These are phyloP conservation scores for Cotoneaster glaucophyllus DNA, from an alignment of 306 rosid species.

Conservation along the genomic window DNA sequence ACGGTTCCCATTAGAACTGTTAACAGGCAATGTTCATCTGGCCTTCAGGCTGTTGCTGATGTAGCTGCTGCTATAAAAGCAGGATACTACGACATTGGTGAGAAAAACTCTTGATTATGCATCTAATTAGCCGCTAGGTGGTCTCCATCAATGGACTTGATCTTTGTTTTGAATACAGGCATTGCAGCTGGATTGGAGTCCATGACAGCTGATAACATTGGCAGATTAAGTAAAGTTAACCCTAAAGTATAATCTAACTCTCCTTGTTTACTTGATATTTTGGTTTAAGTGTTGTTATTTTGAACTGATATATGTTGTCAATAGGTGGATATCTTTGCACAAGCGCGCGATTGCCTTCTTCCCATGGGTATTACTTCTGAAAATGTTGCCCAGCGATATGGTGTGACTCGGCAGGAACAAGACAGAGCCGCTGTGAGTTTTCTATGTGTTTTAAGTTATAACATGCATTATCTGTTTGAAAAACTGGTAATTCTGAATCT, in stretches of 20 bases:
- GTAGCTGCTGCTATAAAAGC: conserved; percentile 88
- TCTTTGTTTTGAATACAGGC: conserved; percentile 38
- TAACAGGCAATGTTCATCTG: conserved; percentile 92
- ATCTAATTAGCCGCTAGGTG: not conserved
- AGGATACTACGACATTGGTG: conserved; percentile 82
- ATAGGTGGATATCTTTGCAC: conserved; percentile 49
- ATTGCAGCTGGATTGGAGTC: conserved; percentile 89
- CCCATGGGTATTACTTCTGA: conserved; percentile 94
- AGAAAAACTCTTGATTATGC: conserved; percentile 6
- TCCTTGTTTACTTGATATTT: not conserved
- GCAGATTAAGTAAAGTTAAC: conserved; percentile 20
- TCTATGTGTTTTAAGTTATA: not conserved
- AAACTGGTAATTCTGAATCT: not conserved
- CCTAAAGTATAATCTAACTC: conserved; percentile 46
- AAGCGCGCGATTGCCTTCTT: conserved; percentile 85
- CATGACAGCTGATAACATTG: conserved; percentile 48
- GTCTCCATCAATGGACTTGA: conserved; percentile 1
- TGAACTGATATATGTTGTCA: conserved; percentile 2
- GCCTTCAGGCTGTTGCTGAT: conserved; percentile 95
- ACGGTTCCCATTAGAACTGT: conserved; percentile 78
- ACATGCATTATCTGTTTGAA: conserved; percentile 4
- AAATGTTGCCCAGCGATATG: conserved; percentile 72
- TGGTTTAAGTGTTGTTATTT: not conserved
- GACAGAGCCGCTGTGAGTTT: conserved; percentile 87
- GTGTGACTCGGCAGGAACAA: conserved; percentile 82